A percentile compares a stretch with the other conserved stretches of the same genome.
Evolutionary conservation across 306 rosid genomes (phyloP).

Genomic region (Clitoria ternatea): DNA sequence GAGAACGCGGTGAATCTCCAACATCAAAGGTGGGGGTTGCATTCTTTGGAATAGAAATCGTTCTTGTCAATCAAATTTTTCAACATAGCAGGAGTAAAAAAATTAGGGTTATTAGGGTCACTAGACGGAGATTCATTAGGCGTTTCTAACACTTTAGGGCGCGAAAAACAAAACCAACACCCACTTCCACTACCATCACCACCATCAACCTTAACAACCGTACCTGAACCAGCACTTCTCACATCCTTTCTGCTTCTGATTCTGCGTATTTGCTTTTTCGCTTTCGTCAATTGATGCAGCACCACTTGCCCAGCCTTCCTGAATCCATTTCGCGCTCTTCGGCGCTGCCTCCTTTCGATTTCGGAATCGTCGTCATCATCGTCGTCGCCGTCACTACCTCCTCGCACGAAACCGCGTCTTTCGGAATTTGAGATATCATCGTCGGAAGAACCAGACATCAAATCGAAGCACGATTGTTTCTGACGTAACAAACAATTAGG

Average conservation of each 20-base stretch:
- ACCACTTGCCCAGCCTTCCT: constrained; percentile 37
- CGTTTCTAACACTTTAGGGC: no score
- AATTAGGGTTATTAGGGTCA: no score
- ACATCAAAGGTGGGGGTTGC: no score
- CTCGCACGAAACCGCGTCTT: constrained; percentile 17
- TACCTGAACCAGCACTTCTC: no score
- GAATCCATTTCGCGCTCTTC: constrained; percentile 13
- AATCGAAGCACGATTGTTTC: constrained; percentile 12
- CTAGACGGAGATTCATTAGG: no score
- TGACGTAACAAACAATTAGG: neutral
- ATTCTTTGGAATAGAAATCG: no score
- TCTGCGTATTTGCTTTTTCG: constrained; percentile 34
- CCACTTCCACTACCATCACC: constrained; percentile 13
- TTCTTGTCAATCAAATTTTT: no score
- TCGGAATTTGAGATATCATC: constrained; percentile 41
- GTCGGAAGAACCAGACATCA: constrained; percentile 48
- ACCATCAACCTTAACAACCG: constrained; percentile 23
- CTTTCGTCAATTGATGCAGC: constrained; percentile 39
- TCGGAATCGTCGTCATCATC: constrained; percentile 28
- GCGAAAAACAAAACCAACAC: no score
- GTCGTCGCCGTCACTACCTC: constrained; percentile 34
- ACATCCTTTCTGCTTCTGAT: constrained; percentile 24
- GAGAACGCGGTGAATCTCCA: no score
- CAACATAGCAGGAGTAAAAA: no score
- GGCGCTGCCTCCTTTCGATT: constrained; percentile 27